Base-by-base conservation (phyloP, 805 yeast genomes). In the Blastobotrys chiropterorum region DNA sequence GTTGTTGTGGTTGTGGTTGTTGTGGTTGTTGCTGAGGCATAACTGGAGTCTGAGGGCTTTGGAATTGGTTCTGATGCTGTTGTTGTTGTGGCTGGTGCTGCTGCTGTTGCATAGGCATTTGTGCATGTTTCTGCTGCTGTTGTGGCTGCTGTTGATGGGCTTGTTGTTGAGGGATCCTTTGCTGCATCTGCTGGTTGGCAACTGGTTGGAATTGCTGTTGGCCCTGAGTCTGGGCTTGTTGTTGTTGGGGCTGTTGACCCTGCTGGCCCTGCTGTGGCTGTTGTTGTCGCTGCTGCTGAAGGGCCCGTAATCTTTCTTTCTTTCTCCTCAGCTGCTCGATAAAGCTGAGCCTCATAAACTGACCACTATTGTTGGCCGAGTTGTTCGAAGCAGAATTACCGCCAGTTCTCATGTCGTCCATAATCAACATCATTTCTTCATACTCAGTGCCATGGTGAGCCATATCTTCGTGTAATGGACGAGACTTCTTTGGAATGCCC, bases 331-430 rank as follows among this genome's bases (percentile, higher is more conserved):
- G 81, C 68, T 86, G 94, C 66, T 92, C 98, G 53, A 92, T 85
- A 61, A 90, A 89, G 56, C 95, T 77, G 48, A 92, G 72, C 57
- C 98, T 79, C 76, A 87, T 80, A 67, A 94, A 94, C 67, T 90
- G 95, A 44, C 74, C 73, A 20, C 75, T 63, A 0, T 72, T 64
- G 11, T 26, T 26, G 34, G 34, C 5, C 5, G 73, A 68, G 34
- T 73, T 67, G 0, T 75, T 67, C 2, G 74, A 70, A 51, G 66
- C 67, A 13, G 71, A 75, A 21, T 52, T 51, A 58, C 61, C 67
- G 49, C 67, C 68, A 51, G 63, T 71, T 19, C 53, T 48, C 39
- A 47, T 45, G 48, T 82, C 85, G 56, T 75, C 77, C 75, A 83
- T 71, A 7, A 81, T 74, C 30, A 83, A 72, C 98, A 92, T 92